These are phyloP conservation scores for Serpula lacrymans DNA, from an alignment of 768 basidiomycete genomes.

Conservation along the genomic window DNA sequence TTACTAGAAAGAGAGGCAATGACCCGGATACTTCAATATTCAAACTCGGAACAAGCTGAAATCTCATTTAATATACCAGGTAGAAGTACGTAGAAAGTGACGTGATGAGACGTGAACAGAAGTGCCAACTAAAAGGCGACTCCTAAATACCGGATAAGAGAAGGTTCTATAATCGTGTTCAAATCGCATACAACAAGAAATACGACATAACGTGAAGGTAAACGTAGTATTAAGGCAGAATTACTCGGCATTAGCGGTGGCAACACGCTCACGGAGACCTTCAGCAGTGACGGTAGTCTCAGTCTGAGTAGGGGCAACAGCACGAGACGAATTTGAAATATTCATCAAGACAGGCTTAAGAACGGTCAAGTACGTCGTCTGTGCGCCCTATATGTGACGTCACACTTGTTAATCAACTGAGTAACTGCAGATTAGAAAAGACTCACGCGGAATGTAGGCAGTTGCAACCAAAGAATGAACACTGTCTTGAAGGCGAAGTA, in stretches of 20 bases:
- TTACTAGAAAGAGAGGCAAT: too few species aligned
- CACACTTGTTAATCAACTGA: neutral
- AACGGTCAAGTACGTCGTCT: conserved; percentile 70
- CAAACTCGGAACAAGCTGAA: too few species aligned
- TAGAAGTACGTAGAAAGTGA: too few species aligned
- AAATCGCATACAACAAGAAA: conserved; percentile 7
- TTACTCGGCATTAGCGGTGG: conserved; percentile 35
- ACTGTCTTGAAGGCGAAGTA: conserved; percentile 91
- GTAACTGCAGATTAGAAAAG: neutral
- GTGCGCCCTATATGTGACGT: conserved; percentile 67
- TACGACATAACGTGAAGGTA: conserved; percentile 4
- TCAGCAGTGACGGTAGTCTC: conserved; percentile 54
- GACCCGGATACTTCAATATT: too few species aligned
- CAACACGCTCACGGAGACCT: conserved; percentile 42
- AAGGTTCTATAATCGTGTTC: too few species aligned
- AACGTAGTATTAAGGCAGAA: conserved; percentile 2
- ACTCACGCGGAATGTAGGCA: conserved; percentile 80
- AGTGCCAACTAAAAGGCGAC: too few species aligned
- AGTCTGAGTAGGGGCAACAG: conserved; percentile 42
- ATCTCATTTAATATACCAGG: too few species aligned
- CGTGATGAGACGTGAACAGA: too few species aligned
- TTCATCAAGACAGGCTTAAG: conserved; percentile 80
- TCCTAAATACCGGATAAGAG: too few species aligned
- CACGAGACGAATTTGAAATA: conserved; percentile 42
- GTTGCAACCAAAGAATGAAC: conserved; percentile 91